A percentile compares a stretch with the other conserved stretches of the same genome.
phyloP scores from a whole-genome alignment of 2,329 filamentous ascomycete species.

The Beauveria varroae region DNA sequence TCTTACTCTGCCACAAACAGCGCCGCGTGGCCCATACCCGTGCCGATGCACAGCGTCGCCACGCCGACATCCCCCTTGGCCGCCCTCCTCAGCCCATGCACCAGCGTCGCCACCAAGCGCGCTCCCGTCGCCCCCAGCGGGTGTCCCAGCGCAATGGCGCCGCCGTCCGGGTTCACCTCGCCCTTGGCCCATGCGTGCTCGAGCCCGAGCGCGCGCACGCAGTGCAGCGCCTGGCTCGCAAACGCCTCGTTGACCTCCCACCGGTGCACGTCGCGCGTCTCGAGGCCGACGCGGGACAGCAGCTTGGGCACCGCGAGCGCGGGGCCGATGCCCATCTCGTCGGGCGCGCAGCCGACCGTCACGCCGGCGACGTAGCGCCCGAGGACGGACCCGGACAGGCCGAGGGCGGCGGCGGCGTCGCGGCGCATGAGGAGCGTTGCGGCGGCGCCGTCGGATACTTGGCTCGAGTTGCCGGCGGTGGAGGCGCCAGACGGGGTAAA shows the following conservation, averaged over 20 bases:
- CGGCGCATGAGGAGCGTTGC: constrained; percentile 78
- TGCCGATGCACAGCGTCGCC: constrained; percentile 84
- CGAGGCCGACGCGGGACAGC: constrained; percentile 59
- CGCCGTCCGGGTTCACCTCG: constrained; percentile 84
- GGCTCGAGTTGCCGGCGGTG: constrained; percentile 80
- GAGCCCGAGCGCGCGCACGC: constrained; percentile 61
- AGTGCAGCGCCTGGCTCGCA: constrained; percentile 61
- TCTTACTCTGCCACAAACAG: constrained; percentile 55
- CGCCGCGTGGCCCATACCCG: constrained; percentile 70
- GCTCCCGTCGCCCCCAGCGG: constrained; percentile 84
- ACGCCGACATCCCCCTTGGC: constrained; percentile 71
- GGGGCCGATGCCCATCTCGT: constrained; percentile 92
- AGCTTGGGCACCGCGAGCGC: constrained; percentile 80
- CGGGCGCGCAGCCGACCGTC: constrained; percentile 71
- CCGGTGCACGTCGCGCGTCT: constrained; percentile 62
- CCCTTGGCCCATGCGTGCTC: constrained; percentile 53
- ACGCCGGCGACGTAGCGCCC: constrained; percentile 75
- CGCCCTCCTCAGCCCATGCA: constrained; percentile 55
- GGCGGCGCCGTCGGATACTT: constrained; percentile 83
- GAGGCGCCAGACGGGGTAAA: constrained; percentile 68
- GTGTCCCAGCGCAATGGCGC: constrained; percentile 90
- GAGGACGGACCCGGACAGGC: constrained; percentile 61
- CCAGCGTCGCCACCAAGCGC: constrained; percentile 66
- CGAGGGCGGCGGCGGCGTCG: constrained; percentile 67
- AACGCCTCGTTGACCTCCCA: constrained; percentile 94